Evolutionary conservation across 257 asterid genomes (phyloP), one percentile per base, ranked within the genome.

Genomic region (Nicotiana attenuata): DNA sequence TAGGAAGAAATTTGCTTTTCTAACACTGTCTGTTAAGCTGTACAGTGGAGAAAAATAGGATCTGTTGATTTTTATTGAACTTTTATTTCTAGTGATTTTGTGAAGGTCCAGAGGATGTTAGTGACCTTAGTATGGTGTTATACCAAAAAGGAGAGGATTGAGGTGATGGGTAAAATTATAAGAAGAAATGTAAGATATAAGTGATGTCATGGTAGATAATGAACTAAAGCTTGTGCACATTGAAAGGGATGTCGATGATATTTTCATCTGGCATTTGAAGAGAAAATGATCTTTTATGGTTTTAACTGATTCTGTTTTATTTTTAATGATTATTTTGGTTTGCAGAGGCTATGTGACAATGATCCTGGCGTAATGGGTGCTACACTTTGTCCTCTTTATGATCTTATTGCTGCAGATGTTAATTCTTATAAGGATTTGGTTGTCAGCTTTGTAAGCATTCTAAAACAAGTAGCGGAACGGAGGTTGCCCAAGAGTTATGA

Each of bases 331-430:
- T 14, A 22, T 73, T 73, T 75, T 24, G 59, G 63, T 89, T 82
- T 91, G 81, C 97, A 96, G 99, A 90, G 88, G 88, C 97, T 96
- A 64, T 91, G 92, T 56, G 99, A 96, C 80, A 96, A 92, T 86
- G 99, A 96, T 89, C 99, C 98, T 73, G 99, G 98, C 84, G 98
- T 96, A 73, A 96, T 96, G 99, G 98, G 98, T 55, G 98, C 98
- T 38, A 84, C 98, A 20, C 97, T 96, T 81, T 96, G 94, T 91
- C 98, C 99, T 28, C 97, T 96, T 65, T 94, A 81, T 85, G 99
- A 96, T 91, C 97, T 96, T 57, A 92, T 96, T 69, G 66, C 84
- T 64, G 76, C 52, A 85, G 99, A 94, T 89, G 92, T 88, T 79
- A 94, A 88, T 83, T 84, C 94, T 55, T 94, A 91, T 80, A 96